phyloP scores from a whole-genome alignment of 257 asterid species.

The Solanum etuberosum region DNA sequence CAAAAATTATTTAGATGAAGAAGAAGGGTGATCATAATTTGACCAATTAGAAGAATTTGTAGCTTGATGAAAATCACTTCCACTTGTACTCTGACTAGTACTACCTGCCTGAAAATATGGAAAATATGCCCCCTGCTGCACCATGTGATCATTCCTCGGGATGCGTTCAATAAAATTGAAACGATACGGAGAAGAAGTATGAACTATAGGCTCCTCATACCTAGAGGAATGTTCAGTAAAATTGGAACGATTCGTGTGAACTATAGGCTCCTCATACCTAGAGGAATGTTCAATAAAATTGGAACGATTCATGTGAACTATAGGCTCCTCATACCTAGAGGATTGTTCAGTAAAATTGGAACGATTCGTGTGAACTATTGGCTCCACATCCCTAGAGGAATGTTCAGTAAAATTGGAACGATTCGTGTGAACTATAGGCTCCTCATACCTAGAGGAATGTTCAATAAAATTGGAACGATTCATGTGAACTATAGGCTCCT shows the following conservation, averaged over 20 bases:
- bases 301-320: not conserved
- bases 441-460: not conserved
- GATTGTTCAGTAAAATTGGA: not conserved
- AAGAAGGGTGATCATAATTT: slow-evolving; percentile 7
- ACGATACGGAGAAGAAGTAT: not conserved
- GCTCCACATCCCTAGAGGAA: not conserved
- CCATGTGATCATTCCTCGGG: not conserved
- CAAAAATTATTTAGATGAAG: slow-evolving; percentile 8
- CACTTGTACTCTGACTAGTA: not conserved
- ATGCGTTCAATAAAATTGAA: not conserved
- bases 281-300: not conserved
- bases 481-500: not conserved
- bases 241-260: not conserved
- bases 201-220: not conserved
- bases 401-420: not conserved
- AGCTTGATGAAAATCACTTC: not conserved
- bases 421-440: not conserved
- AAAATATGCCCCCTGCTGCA: not conserved
- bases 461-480: not conserved
- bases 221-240: not conserved
- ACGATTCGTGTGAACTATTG: not conserved
- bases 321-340: not conserved
- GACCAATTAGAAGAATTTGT: not conserved
- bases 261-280: not conserved
- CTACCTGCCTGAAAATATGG: not conserved